phyloP scores from a whole-genome alignment of 768 basidiomycete species.

The Macrocybe gigantea region DNA sequence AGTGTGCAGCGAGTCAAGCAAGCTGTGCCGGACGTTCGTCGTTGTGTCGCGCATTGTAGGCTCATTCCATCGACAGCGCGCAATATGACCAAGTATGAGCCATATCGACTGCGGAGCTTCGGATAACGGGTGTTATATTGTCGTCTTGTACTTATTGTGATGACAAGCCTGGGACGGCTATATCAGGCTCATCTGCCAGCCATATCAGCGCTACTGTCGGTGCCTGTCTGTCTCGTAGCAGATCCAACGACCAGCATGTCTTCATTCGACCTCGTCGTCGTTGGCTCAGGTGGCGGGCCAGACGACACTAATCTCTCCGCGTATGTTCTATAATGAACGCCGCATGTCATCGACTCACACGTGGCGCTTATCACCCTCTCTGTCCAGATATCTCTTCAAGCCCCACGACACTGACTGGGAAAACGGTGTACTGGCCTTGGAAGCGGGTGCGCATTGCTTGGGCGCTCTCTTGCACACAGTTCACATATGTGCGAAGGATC shows the following conservation, averaged over 20 bases:
- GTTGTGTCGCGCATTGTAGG: background rate
- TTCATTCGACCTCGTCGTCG: slow-evolving; percentile 69
- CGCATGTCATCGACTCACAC: slow-evolving; percentile 6
- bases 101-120: no score
- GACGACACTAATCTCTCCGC: slow-evolving; percentile 85
- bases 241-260: slow-evolving; percentile 18
- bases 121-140: no score
- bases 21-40: background rate
- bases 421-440: slow-evolving; percentile 77
- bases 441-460: slow-evolving; percentile 62
- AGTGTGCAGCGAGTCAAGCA: background rate
- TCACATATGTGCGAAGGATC: slow-evolving; percentile 49
- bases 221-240: no score
- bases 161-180: no score
- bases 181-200: no score
- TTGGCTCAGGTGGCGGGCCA: slow-evolving; percentile 85
- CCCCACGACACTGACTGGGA: slow-evolving; percentile 60
- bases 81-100: no score
- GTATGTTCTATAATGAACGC: slow-evolving; percentile 36
- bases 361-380: slow-evolving; percentile 5
- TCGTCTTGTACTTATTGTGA: no score
- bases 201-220: no score
- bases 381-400: slow-evolving; percentile 81
- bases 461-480: background rate
- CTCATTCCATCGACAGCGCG: no score